Percentiles rank a stretch among this genome's conserved stretches.
Evolutionary conservation across 306 rosid genomes (phyloP).

Genomic region (Vigna nakashimae): DNA sequence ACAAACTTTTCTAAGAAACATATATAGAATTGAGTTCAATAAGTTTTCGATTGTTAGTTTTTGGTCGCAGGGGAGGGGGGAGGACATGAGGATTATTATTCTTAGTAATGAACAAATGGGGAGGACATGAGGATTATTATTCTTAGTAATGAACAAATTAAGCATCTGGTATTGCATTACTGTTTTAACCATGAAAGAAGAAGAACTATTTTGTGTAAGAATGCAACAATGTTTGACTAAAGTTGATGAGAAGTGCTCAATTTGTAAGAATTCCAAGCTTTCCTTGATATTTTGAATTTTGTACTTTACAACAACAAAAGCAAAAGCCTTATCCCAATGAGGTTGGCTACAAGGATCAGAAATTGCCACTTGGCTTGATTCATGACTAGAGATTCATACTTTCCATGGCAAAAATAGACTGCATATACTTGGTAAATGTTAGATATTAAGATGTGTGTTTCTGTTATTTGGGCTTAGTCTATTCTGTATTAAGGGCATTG

Average conservation of each 20-base stretch:
- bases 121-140: too few species aligned
- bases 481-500: too few species aligned
- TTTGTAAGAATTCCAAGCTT: not conserved
- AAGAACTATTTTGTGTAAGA: not conserved
- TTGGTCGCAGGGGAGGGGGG: not conserved
- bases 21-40: not conserved
- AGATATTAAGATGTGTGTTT: too few species aligned
- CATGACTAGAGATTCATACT: not conserved
- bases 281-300: not conserved
- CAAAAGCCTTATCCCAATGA: too few species aligned
- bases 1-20: not conserved
- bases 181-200: not conserved
- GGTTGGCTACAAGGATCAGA: not conserved
- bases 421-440: not conserved
- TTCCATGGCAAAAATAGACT: not conserved
- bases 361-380: not conserved
- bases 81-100: too few species aligned
- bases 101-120: not conserved
- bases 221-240: not conserved
- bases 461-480: too few species aligned
- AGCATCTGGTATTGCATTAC: not conserved
- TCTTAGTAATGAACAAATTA: not conserved
- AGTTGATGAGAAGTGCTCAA: not conserved
- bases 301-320: not conserved
- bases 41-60: not conserved